Evolutionary conservation across 257 asterid genomes (phyloP).

Genomic region (Nicotiana knightiana): DNA sequence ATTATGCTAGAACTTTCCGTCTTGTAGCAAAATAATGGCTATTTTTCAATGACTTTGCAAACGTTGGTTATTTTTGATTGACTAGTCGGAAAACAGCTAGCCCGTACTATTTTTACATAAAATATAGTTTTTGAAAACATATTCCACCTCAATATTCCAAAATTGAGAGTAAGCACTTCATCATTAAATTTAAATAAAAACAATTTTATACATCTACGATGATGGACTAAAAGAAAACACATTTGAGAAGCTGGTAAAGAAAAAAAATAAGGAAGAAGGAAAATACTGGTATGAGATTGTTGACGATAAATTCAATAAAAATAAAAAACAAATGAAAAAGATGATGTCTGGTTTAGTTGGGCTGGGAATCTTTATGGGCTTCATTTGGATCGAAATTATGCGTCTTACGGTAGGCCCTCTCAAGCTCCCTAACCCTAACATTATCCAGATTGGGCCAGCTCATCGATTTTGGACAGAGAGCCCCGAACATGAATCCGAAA

Average conservation of each 20-base stretch:
- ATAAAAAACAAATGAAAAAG: not conserved
- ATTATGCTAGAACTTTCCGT: too few species aligned
- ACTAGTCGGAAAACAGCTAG: too few species aligned
- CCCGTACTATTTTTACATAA: too few species aligned
- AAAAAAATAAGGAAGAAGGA: not conserved
- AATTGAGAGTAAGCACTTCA: not conserved
- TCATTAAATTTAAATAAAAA: not conserved
- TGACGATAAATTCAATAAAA: not conserved
- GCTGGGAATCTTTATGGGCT: not conserved
- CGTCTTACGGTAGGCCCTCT: conserved; percentile 26
- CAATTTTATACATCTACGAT: not conserved
- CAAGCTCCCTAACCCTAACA: conserved; percentile 22
- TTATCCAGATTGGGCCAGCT: conserved; percentile 13
- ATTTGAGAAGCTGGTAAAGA: not conserved
- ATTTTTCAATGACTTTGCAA: too few species aligned
- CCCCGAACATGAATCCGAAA: conserved; percentile 32
- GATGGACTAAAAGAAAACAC: not conserved
- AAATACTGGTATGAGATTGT: not conserved
- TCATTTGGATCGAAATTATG: not conserved
- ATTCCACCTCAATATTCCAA: too few species aligned
- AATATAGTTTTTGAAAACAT: not conserved
- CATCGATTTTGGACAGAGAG: conserved; percentile 29
- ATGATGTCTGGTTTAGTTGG: not conserved
- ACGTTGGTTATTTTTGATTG: too few species aligned
- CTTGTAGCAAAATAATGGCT: too few species aligned